Evolutionary conservation across 768 basidiomycete species (phyloP).

Genomic region (Serendipita sp.): DNA sequence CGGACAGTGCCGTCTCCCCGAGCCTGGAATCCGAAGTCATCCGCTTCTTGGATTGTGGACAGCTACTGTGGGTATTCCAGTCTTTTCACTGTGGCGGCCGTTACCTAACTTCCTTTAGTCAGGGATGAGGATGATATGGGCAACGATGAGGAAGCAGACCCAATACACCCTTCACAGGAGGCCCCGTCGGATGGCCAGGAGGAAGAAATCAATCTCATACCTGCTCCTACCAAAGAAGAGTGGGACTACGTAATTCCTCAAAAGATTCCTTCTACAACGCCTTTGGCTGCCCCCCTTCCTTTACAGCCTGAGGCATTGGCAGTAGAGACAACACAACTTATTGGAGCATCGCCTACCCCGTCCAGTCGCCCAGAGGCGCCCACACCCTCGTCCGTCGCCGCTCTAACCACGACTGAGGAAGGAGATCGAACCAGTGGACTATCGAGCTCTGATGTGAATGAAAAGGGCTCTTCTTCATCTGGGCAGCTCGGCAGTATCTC

Average conservation of each 20-base stretch:
- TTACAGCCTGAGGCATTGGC: background rate
- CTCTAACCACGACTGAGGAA: background rate
- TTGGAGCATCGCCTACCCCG: background rate
- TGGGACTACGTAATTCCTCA: conserved; percentile 3
- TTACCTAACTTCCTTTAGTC: background rate
- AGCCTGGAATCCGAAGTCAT: background rate
- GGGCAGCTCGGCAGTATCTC: background rate
- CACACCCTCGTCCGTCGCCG: background rate
- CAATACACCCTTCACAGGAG: background rate
- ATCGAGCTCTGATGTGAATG: background rate
- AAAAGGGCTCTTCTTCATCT: background rate
- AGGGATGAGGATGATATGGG: background rate
- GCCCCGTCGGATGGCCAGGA: background rate
- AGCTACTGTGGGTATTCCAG: background rate
- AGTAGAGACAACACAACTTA: too few species aligned
- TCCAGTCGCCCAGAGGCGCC: background rate
- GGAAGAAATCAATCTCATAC: background rate
- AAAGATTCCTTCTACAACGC: background rate
- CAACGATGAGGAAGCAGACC: background rate
- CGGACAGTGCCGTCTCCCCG: background rate
- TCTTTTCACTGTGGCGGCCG: background rate
- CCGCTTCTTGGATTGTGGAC: conserved; percentile 3
- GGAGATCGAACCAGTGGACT: background rate
- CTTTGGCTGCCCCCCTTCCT: background rate
- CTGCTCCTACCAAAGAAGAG: background rate